Percentiles rank a stretch among this genome's conserved stretches.
Evolutionary conservation across 1,284 basidiomycete genomes (phyloP).

Genomic region (Puccinia novopanici): DNA sequence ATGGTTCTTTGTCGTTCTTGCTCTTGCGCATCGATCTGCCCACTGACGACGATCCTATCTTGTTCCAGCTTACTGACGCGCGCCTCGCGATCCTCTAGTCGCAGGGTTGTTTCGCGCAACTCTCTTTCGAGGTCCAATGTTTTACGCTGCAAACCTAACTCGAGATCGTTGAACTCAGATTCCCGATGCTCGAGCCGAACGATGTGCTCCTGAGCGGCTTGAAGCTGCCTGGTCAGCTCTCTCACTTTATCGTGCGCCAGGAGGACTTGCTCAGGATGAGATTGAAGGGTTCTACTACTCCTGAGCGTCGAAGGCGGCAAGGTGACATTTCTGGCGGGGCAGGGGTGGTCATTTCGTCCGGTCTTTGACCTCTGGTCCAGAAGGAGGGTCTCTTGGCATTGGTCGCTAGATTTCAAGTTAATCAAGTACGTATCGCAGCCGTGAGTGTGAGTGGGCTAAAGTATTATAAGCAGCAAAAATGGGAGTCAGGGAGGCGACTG

Average conservation of each 20-base stretch:
- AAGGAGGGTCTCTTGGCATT: conserved; percentile 6
- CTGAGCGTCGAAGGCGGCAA: conserved; percentile 36
- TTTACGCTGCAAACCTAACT: conserved; percentile 32
- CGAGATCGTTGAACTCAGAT: conserved; percentile 19
- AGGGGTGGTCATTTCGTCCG: conserved; percentile 30
- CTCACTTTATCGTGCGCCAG: conserved; percentile 32
- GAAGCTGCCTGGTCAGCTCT: conserved; percentile 16
- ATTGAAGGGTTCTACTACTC: conserved; percentile 5
- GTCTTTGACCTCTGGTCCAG: background rate
- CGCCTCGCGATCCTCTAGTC: conserved; percentile 42
- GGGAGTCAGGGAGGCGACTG: background rate
- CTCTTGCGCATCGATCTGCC: conserved; percentile 25
- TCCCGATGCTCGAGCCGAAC: conserved; percentile 9
- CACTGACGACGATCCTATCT: conserved; percentile 33
- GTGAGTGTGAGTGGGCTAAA: background rate
- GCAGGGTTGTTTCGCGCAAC: conserved; percentile 6
- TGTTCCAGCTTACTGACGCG: conserved; percentile 43
- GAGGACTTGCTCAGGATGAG: conserved; percentile 31
- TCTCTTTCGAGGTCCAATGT: conserved; percentile 37
- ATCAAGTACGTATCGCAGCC: background rate
- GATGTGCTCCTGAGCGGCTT: conserved; percentile 29
- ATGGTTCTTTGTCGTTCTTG: conserved; percentile 13
- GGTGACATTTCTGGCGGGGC: conserved; percentile 1
- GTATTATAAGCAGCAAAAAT: background rate
- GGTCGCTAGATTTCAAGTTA: background rate